A percentile compares a stretch with the other conserved stretches of the same genome.
These are phyloP conservation scores for Exophiala sp. DNA, from an alignment of 2,329 filamentous ascomycete species.

Conservation along the genomic window DNA sequence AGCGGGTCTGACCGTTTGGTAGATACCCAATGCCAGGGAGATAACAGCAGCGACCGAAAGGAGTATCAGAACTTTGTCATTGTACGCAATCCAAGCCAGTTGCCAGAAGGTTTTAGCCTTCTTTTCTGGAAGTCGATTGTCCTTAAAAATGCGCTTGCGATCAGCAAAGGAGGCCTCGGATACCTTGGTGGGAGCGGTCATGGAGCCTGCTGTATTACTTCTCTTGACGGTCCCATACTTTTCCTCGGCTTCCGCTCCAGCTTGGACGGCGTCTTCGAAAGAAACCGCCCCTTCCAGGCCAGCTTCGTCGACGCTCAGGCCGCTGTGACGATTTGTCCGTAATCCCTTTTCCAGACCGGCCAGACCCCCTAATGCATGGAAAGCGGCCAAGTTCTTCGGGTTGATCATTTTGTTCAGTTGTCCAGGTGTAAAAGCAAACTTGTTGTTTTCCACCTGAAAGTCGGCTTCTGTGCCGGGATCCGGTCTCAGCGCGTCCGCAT, in stretches of 20 bases:
- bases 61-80: conserved; percentile 68
- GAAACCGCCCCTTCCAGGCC: conserved; percentile 56
- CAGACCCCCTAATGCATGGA: conserved; percentile 68
- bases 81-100: conserved; percentile 69
- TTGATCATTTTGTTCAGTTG: conserved; percentile 72
- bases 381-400: conserved; percentile 69
- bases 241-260: conserved; percentile 20
- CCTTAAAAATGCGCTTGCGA: conserved; percentile 63
- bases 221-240: conserved; percentile 24
- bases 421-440: conserved; percentile 66
- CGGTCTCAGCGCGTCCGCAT: conserved; percentile 58
- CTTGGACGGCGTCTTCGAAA: conserved; percentile 57
- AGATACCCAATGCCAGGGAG: conserved; percentile 65
- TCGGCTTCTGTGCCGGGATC: conserved; percentile 67
- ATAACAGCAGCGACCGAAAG: conserved; percentile 62
- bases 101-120: conserved; percentile 61
- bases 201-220: conserved; percentile 19
- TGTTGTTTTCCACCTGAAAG: conserved; percentile 61
- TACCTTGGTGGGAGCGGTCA: conserved; percentile 21
- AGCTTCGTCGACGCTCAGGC: conserved; percentile 65
- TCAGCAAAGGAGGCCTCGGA: conserved; percentile 46
- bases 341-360: conserved; percentile 68
- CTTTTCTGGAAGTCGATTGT: conserved; percentile 60
- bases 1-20: conserved; percentile 37
- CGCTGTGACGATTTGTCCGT: conserved; percentile 57